Evolutionary conservation across 257 asterid species (phyloP), one percentile per base, ranked within the genome.

Genomic region (Ophiorrhiza pumila): DNA sequence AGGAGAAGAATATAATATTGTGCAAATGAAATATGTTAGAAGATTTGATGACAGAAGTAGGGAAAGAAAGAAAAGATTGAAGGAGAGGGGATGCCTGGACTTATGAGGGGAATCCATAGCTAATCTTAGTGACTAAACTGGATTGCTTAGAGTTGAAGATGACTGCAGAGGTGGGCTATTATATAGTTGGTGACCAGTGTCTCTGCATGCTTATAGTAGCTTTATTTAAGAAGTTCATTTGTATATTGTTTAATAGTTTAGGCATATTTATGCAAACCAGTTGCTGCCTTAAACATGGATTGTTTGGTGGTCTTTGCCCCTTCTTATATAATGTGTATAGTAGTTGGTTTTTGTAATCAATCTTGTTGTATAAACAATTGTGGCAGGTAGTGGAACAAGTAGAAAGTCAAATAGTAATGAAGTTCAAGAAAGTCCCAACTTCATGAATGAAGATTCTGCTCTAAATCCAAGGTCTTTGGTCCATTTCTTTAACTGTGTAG

Each of bases 31-130:
- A 10, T 82, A 65, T 25, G 96, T 90, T 55, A 86, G 78, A 46
- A 90, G 79, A 75, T 88, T 88, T 74, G 94, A 83, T 23, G 88
- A 83, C 15, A 88, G 41, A 0, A 87, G 83, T 0, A 85, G 76
- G 52, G 78, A 76, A 58, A 83, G 82, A 57, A 79, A 84, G 80
- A 84, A 78, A 34, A 85, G 74, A 66, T 67, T 83, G 50, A 69
- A 72, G 74, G 83, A 77, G 59, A 81, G 27, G 18, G 62, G n/a
- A n/a, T n/a, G n/a, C 29, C 60, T 72, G 66, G 77, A 64, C 15
- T 79, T 76, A 42, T 63, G 81, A 50, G 78, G 52, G 22, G 61
- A 64, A 57, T 77, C 80, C 86, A 79, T 83, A 65, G 53, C 53
- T 0, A 61, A 20, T 56, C 32, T 32, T 29, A 12, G 11, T 39